phyloP scores from a whole-genome alignment of 306 rosid species.

The Albizia julibrissin region DNA sequence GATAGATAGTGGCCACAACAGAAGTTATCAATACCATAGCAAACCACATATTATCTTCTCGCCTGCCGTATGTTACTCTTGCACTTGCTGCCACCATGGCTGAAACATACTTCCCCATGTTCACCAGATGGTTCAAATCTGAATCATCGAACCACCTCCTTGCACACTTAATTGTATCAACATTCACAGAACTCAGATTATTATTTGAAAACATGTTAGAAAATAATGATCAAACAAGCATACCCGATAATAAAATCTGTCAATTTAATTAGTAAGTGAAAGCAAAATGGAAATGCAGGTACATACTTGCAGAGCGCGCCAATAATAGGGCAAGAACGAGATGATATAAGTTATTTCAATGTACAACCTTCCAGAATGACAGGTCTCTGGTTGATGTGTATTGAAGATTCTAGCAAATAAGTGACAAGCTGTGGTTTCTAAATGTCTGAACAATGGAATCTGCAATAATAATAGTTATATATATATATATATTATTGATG shows the following conservation, averaged over 20 bases:
- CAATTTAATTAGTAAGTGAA: not conserved
- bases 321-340: constrained; percentile 82
- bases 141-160: constrained; percentile 78
- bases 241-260: not conserved
- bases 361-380: constrained; percentile 59
- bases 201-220: not conserved
- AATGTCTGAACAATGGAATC: constrained; percentile 81
- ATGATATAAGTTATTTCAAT: constrained; percentile 63
- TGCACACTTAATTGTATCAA: constrained; percentile 57
- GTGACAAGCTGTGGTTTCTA: constrained; percentile 77
- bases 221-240: no score
- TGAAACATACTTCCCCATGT: constrained; percentile 96
- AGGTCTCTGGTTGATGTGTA: constrained; percentile 46
- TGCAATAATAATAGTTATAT: constrained; percentile 2
- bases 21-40: constrained; percentile 63
- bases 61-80: constrained; percentile 59
- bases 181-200: not conserved
- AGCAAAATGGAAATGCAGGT: not conserved
- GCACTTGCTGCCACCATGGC: constrained; percentile 93
- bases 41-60: constrained; percentile 49
- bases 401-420: constrained; percentile 54
- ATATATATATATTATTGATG: not conserved
- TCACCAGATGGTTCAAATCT: constrained; percentile 62
- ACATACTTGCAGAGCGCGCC: constrained; percentile 90
- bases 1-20: constrained; percentile 73